A percentile compares a stretch with the other conserved stretches of the same genome.
phyloP scores from a whole-genome alignment of 2,329 filamentous ascomycete genomes.

The Xylaria sp. region DNA sequence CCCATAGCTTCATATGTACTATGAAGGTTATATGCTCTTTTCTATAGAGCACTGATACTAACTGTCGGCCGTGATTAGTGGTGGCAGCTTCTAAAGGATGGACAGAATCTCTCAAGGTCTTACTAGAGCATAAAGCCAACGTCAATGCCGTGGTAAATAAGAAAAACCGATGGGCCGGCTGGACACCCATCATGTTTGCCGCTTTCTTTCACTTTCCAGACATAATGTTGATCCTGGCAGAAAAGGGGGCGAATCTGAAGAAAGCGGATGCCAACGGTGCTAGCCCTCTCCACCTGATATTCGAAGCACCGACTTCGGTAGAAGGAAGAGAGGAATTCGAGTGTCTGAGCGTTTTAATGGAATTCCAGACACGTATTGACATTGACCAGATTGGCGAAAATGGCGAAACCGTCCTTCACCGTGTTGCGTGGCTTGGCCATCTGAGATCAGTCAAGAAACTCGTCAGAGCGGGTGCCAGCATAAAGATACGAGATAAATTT shows the following conservation, averaged over 20 bases:
- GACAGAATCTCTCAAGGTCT: slow-evolving; percentile 7
- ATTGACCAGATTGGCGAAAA: slow-evolving; percentile 1
- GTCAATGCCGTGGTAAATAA: background rate
- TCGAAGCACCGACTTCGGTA: background rate
- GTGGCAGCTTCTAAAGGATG: slow-evolving; percentile 14
- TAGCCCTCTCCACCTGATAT: slow-evolving; percentile 9
- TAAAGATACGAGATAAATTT: background rate
- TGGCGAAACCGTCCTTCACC: slow-evolving; percentile 12
- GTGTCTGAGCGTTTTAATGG: slow-evolving; percentile 12
- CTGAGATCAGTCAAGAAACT: slow-evolving; percentile 17
- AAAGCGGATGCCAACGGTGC: background rate
- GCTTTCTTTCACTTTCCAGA: slow-evolving; percentile 9
- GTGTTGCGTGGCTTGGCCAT: background rate
- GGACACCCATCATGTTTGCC: slow-evolving; percentile 18
- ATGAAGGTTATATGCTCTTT: background rate
- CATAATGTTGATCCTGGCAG: slow-evolving; percentile 16
- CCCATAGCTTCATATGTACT: background rate
- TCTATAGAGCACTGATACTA: background rate
- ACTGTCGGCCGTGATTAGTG: background rate
- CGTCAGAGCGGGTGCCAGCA: slow-evolving; percentile 16
- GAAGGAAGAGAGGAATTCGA: background rate
- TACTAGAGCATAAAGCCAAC: slow-evolving; percentile 23
- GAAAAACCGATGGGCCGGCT: background rate
- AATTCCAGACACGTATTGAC: slow-evolving; percentile 19
- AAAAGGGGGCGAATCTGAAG: slow-evolving; percentile 17